Base-by-base conservation (phyloP, 495 filamentous ascomycete species). In the Sordaria brevicollis region DNA sequence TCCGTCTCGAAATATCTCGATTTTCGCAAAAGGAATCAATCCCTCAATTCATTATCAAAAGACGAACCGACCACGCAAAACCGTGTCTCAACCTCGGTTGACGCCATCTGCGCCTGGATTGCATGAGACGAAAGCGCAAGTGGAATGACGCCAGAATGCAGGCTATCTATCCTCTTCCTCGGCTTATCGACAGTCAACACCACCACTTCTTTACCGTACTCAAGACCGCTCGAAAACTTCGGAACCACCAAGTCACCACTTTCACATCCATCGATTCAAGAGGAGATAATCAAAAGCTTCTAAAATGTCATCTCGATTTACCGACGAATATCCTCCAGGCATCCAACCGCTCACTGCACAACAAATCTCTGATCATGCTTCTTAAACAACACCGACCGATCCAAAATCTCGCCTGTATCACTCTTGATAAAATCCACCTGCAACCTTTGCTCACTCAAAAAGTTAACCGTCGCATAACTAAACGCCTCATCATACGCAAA, bases 401-500 rank as follows among this genome's bases (percentile, higher is more conserved):
- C 87, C 74, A 89, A 68, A 2, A 87, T 67, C 49, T 80, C 80
- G 0, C 86, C 86, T 8, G 81, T 86, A 0, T 79, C 74, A 1
- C 85, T 87, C 9, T 72, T 73, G 35, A 87, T 81, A 69, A 83
- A 81, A 31, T 80, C 76, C 10, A 83, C 73, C 71, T 78, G 69
- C 72, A 80, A 67, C 33, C 76, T 70, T 43, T 76, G 72, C 13
- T 10, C 43, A 67, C 81, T 78, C 65, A 77, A 39, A 49, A 82
- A 79, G 37, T 68, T 80, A 19, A 81, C 67, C 49, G 74, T 77
- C 8, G 79, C 82, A 70, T 87, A 89, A 74, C 84, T 85, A 66
- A 86, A 88, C 70, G 85, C 86, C 67, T 86, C 82, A 0, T 79
- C 85, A 68, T 89, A 88, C 10, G 81, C 85, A 70, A 88, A 89